Evolutionary conservation across 768 basidiomycete species (phyloP), one percentile per base, ranked within the genome.

Genomic region (Suillus tomentosus): DNA sequence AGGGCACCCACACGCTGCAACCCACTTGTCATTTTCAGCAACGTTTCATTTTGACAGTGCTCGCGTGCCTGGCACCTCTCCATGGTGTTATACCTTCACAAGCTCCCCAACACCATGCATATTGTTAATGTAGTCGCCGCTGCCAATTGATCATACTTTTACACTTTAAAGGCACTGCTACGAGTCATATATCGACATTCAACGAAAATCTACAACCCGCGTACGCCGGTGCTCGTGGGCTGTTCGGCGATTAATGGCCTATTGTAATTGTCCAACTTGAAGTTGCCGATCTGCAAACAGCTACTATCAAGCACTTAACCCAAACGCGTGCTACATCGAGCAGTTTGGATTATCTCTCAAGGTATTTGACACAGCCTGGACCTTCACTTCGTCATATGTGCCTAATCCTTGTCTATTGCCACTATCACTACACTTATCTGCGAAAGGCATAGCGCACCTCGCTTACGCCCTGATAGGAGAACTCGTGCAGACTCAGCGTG

Each of bases 1-100:
- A 62, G 64, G 64, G 51, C 24, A 62, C n/a, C 64, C 57, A 58
- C 64, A 65, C 24, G 64, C 64, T 65, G 64, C 54, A 65, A 47
- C 50, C 36, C 64, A 54, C 51, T 47, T 47, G 60, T 62, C 64
- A 62, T 37, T 55, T 62, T 54, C 50, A 64, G 24, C 51, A 62
- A 37, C 40, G 37, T 62, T 64, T 62, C 64, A 62, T 62, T 65
- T 57, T 58, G 57, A 42, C 47, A 63, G 58, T 59, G 43, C 40
- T 64, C 65, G 48, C 59, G 65, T 66, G 63, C 65, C 65, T 66
- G 62, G 11, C 57, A 27, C 24, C 56, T 10, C 22, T 39, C 34
- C 22, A 10, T 36, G 53, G 54, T n/a, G n/a, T 34, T 54, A 34
- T 22, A 56, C n/a, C 55, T 56, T 56, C 55, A 55, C 54, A 39